Evolutionary conservation across 1,284 basidiomycete genomes (phyloP).

Genomic region (Coriolopsis trogii): DNA sequence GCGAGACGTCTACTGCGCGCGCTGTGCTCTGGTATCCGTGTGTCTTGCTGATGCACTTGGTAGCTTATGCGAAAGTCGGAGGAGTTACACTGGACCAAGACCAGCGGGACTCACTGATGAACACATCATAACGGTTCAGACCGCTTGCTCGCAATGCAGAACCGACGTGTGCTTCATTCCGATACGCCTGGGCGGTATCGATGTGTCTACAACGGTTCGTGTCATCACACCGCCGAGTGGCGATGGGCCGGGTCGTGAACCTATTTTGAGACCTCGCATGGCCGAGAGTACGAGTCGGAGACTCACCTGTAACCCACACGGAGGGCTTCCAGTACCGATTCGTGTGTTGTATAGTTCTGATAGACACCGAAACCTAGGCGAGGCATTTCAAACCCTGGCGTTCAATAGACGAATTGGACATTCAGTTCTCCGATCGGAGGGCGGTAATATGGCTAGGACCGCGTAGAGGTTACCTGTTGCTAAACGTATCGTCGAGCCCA

Average conservation of each 20-base stretch:
- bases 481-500: conserved; percentile 13
- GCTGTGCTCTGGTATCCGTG: conserved; percentile 33
- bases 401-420: too few species aligned
- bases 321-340: conserved; percentile 70
- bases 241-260: too few species aligned
- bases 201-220: conserved; percentile 48
- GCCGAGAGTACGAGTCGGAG: too few species aligned
- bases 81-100: not conserved
- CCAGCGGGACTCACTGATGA: conserved; percentile 58
- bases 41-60: conserved; percentile 29
- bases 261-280: too few species aligned
- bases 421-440: too few species aligned
- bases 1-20: conserved; percentile 28
- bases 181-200: conserved; percentile 75
- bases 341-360: conserved; percentile 62
- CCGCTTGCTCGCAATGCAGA: conserved; percentile 57
- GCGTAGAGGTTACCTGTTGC: conserved; percentile 13
- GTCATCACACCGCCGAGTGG: not conserved
- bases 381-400: conserved; percentile 62
- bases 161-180: conserved; percentile 73
- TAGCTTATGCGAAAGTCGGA: conserved; percentile 14
- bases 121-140: conserved; percentile 60
- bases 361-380: conserved; percentile 83
- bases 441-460: not conserved
- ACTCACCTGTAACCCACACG: conserved; percentile 60